Evolutionary conservation across 2,329 filamentous ascomycete genomes (phyloP).

Genomic region (Diplodia scrobiculata): DNA sequence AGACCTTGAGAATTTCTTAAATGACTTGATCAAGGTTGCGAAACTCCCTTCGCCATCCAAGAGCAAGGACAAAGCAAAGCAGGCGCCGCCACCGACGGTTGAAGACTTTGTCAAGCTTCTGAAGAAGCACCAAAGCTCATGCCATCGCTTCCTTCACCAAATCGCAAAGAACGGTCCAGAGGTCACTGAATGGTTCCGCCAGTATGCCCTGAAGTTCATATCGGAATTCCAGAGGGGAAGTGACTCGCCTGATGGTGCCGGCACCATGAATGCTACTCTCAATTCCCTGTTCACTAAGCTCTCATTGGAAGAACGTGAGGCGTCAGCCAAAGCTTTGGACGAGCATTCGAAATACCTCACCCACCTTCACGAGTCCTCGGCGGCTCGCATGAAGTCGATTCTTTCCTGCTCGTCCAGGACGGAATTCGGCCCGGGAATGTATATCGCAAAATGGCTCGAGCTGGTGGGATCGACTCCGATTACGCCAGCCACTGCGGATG

Average conservation of each 20-base stretch:
- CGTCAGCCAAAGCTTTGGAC: slow-evolving; percentile 59
- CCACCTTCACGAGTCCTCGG: slow-evolving; percentile 58
- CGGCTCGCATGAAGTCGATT: slow-evolving; percentile 59
- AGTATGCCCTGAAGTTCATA: slow-evolving; percentile 62
- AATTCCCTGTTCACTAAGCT: slow-evolving; percentile 53
- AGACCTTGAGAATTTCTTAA: slow-evolving; percentile 68
- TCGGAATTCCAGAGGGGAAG: slow-evolving; percentile 55
- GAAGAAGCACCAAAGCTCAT: slow-evolving; percentile 62
- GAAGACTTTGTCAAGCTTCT: slow-evolving; percentile 72
- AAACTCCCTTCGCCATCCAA: slow-evolving; percentile 44
- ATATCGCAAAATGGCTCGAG: slow-evolving; percentile 70
- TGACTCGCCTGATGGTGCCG: slow-evolving; percentile 40
- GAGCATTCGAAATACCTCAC: slow-evolving; percentile 63
- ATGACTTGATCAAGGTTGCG: slow-evolving; percentile 66
- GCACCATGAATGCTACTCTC: slow-evolving; percentile 49
- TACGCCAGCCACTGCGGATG: slow-evolving; percentile 60
- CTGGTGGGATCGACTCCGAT: slow-evolving; percentile 70
- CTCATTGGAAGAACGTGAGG: slow-evolving; percentile 49
- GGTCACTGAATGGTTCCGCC: slow-evolving; percentile 61
- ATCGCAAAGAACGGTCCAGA: slow-evolving; percentile 68
- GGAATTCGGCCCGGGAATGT: slow-evolving; percentile 62
- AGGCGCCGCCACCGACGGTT: slow-evolving; percentile 59
- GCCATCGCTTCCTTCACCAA: slow-evolving; percentile 72
- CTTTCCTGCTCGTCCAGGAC: slow-evolving; percentile 45
- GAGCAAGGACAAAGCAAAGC: slow-evolving; percentile 32